Conservation (phyloP, 2,329 filamentous ascomycete species). For the Setomelanomma holmii region DNA sequence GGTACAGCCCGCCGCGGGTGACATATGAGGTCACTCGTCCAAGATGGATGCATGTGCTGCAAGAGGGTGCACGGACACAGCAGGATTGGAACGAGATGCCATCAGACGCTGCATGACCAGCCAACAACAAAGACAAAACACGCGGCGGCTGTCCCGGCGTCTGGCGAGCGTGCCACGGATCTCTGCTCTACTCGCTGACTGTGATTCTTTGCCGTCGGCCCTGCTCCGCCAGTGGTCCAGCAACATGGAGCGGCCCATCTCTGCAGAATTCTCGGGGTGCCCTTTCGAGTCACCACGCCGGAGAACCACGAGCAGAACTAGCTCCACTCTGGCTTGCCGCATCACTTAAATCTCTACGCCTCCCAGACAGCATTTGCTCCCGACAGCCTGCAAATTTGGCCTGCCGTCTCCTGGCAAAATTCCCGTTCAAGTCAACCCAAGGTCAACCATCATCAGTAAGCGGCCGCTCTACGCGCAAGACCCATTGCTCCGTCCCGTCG, state of each 20-base stretch:
- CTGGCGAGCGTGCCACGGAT: background rate
- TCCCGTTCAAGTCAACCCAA: constrained; percentile 6
- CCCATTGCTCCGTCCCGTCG: constrained; percentile 24
- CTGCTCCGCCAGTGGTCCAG: constrained; percentile 17
- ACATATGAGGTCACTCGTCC: constrained; percentile 16
- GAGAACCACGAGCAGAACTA: constrained; percentile 19
- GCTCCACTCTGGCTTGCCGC: constrained; percentile 33
- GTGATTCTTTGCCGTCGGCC: constrained; percentile 22
- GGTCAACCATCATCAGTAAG: constrained; percentile 19
- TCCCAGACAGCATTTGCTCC: constrained; percentile 16
- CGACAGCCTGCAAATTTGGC: constrained; percentile 6
- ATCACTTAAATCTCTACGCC: constrained; percentile 31
- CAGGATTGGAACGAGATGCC: constrained; percentile 5
- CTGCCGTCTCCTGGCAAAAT: constrained; percentile 7
- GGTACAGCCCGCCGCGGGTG: constrained; percentile 18
- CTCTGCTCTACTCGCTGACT: constrained; percentile 8
- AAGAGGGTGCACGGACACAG: constrained; percentile 14
- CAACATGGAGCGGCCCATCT: constrained; percentile 23
- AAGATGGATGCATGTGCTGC: too few species aligned
- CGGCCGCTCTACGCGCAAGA: constrained; percentile 36
- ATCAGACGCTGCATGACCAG: constrained; percentile 22
- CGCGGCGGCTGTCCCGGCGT: constrained; percentile 17
- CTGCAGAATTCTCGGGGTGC: constrained; percentile 29
- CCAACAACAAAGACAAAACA: constrained; percentile 13
- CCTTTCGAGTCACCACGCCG: constrained; percentile 37